These are phyloP conservation scores for Phytophthora hibernalis DNA, from an alignment of 352 stramenopile species.

Conservation along the genomic window DNA sequence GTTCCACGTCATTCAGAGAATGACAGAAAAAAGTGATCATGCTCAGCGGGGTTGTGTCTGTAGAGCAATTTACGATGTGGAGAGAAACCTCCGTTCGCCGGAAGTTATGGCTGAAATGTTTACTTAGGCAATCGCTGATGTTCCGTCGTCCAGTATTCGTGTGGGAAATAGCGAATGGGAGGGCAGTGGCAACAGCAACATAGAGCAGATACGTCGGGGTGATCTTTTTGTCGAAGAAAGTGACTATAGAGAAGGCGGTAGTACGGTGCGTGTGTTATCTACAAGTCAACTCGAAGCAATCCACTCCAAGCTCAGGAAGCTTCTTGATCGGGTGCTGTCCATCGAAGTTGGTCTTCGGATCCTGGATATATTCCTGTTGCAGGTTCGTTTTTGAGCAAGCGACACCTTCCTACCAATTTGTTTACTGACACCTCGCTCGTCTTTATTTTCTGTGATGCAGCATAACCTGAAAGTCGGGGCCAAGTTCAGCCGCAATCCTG, in stretches of 20 bases:
- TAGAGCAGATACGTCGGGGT: conserved; percentile 2
- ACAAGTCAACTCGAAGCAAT: conserved; percentile 20
- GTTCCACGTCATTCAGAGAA: conserved; percentile 14
- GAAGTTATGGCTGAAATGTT: not conserved
- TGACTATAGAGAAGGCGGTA: not conserved
- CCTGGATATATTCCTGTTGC: too few relatives aligned
- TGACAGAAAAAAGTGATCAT: conserved; percentile 8
- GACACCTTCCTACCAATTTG: too few relatives aligned
- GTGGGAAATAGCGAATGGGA: conserved; percentile 5
- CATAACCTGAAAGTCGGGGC: too few relatives aligned
- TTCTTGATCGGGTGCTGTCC: not conserved
- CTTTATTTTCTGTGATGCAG: too few relatives aligned
- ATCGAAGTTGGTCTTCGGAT: too few relatives aligned
- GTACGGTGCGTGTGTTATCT: conserved; percentile 3
- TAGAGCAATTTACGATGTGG: conserved; percentile 10
- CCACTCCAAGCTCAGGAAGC: conserved; percentile 13
- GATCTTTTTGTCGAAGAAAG: not conserved
- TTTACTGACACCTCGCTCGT: too few relatives aligned
- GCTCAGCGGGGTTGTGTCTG: not conserved
- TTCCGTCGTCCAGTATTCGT: not conserved
- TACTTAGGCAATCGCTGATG: not conserved
- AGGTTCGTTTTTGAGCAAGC: too few relatives aligned
- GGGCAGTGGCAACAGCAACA: not conserved
- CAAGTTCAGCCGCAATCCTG: too few relatives aligned
- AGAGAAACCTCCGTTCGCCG: conserved; percentile 1